Conservation (phyloP, 352 stramenopile species). For the Pythium chondricola region DNA sequence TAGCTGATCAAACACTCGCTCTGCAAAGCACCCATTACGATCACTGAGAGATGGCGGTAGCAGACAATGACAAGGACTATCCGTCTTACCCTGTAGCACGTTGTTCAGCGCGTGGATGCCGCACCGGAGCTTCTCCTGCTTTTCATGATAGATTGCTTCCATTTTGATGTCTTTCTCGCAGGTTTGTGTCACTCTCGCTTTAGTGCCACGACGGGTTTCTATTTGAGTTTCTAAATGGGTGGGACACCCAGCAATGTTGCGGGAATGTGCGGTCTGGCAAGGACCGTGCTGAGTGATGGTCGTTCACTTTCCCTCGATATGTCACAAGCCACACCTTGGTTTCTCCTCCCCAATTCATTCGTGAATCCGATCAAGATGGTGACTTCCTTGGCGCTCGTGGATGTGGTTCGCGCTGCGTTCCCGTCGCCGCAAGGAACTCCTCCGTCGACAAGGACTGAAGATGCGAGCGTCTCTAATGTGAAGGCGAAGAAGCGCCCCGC, state of each 20-base stretch:
- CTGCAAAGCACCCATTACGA: conserved; percentile 14
- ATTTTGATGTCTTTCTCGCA: no score
- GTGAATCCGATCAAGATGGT: no score
- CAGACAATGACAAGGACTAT: not conserved
- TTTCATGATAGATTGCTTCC: conserved; percentile 82
- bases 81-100: conserved; percentile 48
- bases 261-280: no score
- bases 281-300: no score
- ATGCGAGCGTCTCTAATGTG: not conserved
- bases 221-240: no score
- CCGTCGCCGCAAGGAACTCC: conserved; percentile 3
- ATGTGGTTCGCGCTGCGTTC: conserved; percentile 13
- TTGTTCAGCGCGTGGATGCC: conserved; percentile 82
- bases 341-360: no score
- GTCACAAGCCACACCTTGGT: no score
- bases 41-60: not conserved
- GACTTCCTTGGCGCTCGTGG: conserved; percentile 6
- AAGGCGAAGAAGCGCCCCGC: conserved; percentile 19
- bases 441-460: not conserved
- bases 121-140: conserved; percentile 66
- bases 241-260: no score
- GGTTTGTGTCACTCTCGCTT: no score
- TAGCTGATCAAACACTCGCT: conserved; percentile 37
- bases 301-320: no score
- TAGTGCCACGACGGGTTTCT: no score